phyloP scores from a whole-genome alignment of 306 rosid species.

The Pterocarpus macrocarpus region DNA sequence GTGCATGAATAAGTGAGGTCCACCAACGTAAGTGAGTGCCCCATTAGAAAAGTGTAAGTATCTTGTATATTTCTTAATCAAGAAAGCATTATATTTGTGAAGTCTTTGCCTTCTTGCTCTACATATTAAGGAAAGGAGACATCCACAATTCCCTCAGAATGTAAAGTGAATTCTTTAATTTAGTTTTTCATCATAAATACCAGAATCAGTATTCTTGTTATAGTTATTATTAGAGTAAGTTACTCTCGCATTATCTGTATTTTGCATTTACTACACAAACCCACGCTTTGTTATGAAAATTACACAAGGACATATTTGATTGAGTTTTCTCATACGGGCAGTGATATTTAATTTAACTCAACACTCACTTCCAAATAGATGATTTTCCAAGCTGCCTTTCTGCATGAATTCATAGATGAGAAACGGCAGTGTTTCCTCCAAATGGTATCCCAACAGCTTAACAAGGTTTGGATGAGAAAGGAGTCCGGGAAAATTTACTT shows the following conservation, averaged over 20 bases:
- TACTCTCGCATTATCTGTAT: conserved; percentile 9
- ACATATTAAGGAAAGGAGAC: conserved; percentile 21
- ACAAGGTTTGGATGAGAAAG: conserved; percentile 95
- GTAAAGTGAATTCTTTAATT: conserved; percentile 5
- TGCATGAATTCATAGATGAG: conserved; percentile 95
- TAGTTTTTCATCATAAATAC: neutral
- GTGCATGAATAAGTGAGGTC: too few species aligned
- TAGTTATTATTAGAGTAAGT: neutral
- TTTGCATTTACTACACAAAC: conserved; percentile 6
- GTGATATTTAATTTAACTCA: conserved; percentile 1
- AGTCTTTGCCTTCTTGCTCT: too few species aligned
- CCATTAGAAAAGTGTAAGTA: too few species aligned
- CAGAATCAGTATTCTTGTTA: neutral
- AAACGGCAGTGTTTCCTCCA: conserved; percentile 80
- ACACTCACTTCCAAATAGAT: conserved; percentile 92
- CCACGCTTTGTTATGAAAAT: neutral
- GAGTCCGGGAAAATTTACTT: conserved; percentile 84
- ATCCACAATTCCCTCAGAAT: neutral
- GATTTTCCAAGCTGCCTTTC: conserved; percentile 90
- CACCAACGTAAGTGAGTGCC: too few species aligned
- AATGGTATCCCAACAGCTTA: conserved; percentile 85
- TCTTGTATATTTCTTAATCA: too few species aligned
- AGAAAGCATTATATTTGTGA: too few species aligned
- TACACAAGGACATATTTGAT: too few species aligned
- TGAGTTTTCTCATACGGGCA: too few species aligned